Base-by-base conservation (phyloP, 208 protist genomes). In the Crithidia fasciculata region DNA sequence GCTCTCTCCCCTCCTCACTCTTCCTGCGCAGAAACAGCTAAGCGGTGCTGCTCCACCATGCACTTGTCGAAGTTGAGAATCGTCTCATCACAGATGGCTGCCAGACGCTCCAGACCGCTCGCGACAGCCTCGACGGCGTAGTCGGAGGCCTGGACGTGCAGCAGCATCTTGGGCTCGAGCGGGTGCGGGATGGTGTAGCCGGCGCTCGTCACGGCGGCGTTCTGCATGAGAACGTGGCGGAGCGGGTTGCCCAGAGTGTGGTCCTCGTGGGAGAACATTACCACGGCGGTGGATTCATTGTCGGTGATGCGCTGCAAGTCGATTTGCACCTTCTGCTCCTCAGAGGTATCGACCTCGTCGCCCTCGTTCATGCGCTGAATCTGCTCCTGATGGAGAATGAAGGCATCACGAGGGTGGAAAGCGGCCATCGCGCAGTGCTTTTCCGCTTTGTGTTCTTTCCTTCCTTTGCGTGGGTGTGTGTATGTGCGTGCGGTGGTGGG, bases 131-230 rank as follows among this genome's bases (percentile, higher is more conserved):
- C 92, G 45, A 96, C 91, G 39, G 91, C 91, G 84, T 96, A 97
- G 72, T 95, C 92, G 15, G 81, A 90, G 8, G 89, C 87, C 74
- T 96, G 90, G 52, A 97, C 88, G 69, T 97, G 86, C n/a, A 98
- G 69, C 54, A 96, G 76, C 94, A 98, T 97, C 74, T 98, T 97
- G 36, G 87, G 75, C 76, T 98, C 94, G 18, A 98, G 72, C n/a
- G 96, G 96, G 75, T 98, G 96, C 3, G 96, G 96, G 73, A 98
- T 97, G 8, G 93, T 64, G 80, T 98, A 98, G 47, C 96, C 96
- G 19, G 92, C 94, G 60, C 85, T 96, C 2, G 86, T 88, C 18
- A 97, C 91, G 9, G 93, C 83, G 2, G 86, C 83, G 68, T 97
- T 95, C 72, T 97, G 91, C 93, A 97, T 97, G 9, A 98, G 78